A percentile compares a stretch with the other conserved stretches of the same genome.
phyloP scores from a whole-genome alignment of 768 basidiomycete genomes.

The Hydnomerulius pinastri region DNA sequence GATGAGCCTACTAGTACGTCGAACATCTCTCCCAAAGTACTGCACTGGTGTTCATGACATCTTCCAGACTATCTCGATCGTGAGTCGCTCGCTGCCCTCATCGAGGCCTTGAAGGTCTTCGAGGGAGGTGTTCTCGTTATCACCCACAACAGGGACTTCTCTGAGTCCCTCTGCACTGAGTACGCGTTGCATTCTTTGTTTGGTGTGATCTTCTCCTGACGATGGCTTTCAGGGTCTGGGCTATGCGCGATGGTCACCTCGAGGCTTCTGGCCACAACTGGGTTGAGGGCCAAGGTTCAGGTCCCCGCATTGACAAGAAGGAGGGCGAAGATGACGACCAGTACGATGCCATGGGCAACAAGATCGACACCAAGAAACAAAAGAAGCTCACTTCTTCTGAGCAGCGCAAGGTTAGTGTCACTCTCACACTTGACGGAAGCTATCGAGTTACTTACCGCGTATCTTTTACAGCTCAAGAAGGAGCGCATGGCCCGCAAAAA shows the following conservation, averaged over 20 bases:
- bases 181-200: constrained; percentile 20
- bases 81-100: constrained; percentile 98
- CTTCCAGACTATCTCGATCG: constrained; percentile 93
- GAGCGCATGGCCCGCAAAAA: constrained; percentile 91
- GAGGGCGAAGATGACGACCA: constrained; percentile 87
- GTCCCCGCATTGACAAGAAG: constrained; percentile 92
- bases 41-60: neutral
- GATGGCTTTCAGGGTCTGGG: constrained; percentile 71
- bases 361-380: constrained; percentile 79
- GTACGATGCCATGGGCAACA: constrained; percentile 99
- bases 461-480: constrained; percentile 69
- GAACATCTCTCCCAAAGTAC: neutral
- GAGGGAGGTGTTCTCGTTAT: constrained; percentile 98
- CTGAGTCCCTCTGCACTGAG: constrained; percentile 95
- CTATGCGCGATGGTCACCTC: constrained; percentile 95
- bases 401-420: constrained; percentile 65
- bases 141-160: constrained; percentile 99
- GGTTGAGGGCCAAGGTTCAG: constrained; percentile 98
- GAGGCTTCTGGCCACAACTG: constrained; percentile 99
- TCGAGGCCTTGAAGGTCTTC: constrained; percentile 96
- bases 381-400: constrained; percentile 87
- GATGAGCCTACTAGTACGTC: constrained; percentile 91
- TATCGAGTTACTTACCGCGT: constrained; percentile 13
- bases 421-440: neutral
- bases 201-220: neutral